Percentiles rank a stretch among this genome's conserved stretches.
Evolutionary conservation across 495 filamentous ascomycete genomes (phyloP).

Genomic region (Xylaria venustula): DNA sequence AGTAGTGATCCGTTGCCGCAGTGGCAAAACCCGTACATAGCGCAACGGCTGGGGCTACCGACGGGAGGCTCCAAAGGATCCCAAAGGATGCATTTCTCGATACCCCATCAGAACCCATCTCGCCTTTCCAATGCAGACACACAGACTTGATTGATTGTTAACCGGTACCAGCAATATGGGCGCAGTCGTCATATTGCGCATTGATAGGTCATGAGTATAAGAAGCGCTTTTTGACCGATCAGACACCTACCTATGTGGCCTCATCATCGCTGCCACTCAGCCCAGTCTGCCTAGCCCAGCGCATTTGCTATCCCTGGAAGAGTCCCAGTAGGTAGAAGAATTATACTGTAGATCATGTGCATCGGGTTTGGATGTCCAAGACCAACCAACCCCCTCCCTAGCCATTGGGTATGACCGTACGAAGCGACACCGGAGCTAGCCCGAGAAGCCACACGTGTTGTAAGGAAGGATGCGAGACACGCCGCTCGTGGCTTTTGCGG

Average conservation of each 20-base stretch:
- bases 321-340: too few relatives aligned
- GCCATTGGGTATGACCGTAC: constrained; percentile 13
- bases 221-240: not conserved
- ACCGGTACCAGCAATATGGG: not conserved
- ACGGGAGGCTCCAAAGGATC: too few relatives aligned
- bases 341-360: constrained; percentile 1
- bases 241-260: too few relatives aligned
- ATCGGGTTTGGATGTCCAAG: not conserved
- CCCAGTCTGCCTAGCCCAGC: not conserved
- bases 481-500: too few relatives aligned
- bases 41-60: not conserved
- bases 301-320: not conserved
- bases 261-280: not conserved
- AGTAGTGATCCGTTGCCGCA: not conserved
- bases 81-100: too few relatives aligned
- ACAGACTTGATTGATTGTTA: not conserved
- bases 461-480: too few relatives aligned
- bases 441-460: not conserved
- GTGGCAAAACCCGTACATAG: too few relatives aligned
- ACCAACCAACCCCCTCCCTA: not conserved
- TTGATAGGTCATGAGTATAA: not conserved
- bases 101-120: too few relatives aligned
- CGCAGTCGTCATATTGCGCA: not conserved
- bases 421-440: constrained; percentile 4
- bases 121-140: too few relatives aligned